phyloP scores from a whole-genome alignment of 2,329 filamentous ascomycete species.

The Aspergillus pseudoterreus region DNA sequence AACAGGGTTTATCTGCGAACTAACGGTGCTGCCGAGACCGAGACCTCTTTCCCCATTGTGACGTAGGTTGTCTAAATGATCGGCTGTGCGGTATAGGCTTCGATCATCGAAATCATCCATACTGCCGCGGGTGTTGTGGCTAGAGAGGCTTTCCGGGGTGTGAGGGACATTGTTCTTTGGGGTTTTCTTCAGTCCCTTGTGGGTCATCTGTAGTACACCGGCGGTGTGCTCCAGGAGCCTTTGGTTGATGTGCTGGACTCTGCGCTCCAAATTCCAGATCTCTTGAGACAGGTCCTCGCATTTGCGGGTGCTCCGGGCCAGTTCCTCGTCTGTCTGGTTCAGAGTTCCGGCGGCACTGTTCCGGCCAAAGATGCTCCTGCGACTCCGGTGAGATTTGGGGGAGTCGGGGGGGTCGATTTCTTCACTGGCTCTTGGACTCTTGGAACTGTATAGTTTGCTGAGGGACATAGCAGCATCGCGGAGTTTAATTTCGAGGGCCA shows the following conservation, averaged over 20 bases:
- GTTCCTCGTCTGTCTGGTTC: conserved; percentile 67
- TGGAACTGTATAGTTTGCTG: conserved; percentile 71
- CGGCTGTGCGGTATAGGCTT: conserved; percentile 67
- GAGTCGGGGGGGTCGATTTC: conserved; percentile 31
- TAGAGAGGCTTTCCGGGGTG: conserved; percentile 72
- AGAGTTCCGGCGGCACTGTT: conserved; percentile 34
- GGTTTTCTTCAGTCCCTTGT: conserved; percentile 67
- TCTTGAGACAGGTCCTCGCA: conserved; percentile 83
- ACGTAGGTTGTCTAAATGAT: conserved; percentile 55
- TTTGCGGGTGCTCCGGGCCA: conserved; percentile 69
- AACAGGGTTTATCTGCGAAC: conserved; percentile 6
- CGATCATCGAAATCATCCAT: conserved; percentile 71
- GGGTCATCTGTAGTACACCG: conserved; percentile 84
- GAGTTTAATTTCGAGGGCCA: conserved; percentile 88
- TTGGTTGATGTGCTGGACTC: conserved; percentile 69
- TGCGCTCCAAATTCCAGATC: conserved; percentile 73
- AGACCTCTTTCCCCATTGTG: conserved; percentile 19
- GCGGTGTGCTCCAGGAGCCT: conserved; percentile 85
- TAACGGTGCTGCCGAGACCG: conserved; percentile 1
- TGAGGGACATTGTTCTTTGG: conserved; percentile 56
- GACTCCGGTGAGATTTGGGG: conserved; percentile 51
- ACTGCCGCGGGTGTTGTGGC: conserved; percentile 49
- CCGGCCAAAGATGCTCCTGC: conserved; percentile 49
- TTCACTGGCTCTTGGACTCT: conserved; percentile 50
- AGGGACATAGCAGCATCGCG: conserved; percentile 89